Base-by-base conservation (phyloP, 352 stramenopile genomes). In the Phytopythium oedochilum region DNA sequence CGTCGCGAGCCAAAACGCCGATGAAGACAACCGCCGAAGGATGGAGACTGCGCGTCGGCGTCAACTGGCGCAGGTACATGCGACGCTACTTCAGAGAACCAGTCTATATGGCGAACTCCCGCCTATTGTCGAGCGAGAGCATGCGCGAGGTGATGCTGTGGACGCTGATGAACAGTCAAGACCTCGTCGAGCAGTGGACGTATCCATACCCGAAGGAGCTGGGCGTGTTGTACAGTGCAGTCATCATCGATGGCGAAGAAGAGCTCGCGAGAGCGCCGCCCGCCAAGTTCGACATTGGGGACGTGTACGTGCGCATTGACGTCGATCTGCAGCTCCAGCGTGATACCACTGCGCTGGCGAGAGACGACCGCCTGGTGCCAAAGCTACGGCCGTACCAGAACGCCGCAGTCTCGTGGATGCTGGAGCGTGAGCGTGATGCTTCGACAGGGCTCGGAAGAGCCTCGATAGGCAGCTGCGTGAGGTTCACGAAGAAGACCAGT, bases 311-410 rank as follows among this genome's bases (percentile, higher is more conserved):
- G 12, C 61, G 63, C 40, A 89, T 89, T 36, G 60, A 89, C 23
- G 55, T 66, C 3, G 14, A 50, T 1, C 35, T 31, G 1, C 78
- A 86, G 18, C 58, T 86, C 15, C 23, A 59, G 53, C 66, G 73
- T 77, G 10, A 47, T 39, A 12, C 90, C 98, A 71, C 96, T 99
- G 42, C 22, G 5, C 12, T 1, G 66, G 15, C 20, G 1, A 64
- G 70, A 28, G 46, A 60, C 14, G 55, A 50, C 31, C 68, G 66
- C 45, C 61, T 96, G 32, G 59, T 94, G 5, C 89, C 92, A 22
- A 94, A 68, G 7, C 71, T 99, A 18, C 70, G 99, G 3, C 85
- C 88, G 25, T 99, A 99, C 73, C 97, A 99, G 68, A 77, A 96
- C 38, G 96, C 98, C 57, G 96, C 96, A 0, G 78, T 98, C 15